These are phyloP conservation scores for Tephrocybe sp. DNA, from an alignment of 768 basidiomycete species.

Conservation along the genomic window DNA sequence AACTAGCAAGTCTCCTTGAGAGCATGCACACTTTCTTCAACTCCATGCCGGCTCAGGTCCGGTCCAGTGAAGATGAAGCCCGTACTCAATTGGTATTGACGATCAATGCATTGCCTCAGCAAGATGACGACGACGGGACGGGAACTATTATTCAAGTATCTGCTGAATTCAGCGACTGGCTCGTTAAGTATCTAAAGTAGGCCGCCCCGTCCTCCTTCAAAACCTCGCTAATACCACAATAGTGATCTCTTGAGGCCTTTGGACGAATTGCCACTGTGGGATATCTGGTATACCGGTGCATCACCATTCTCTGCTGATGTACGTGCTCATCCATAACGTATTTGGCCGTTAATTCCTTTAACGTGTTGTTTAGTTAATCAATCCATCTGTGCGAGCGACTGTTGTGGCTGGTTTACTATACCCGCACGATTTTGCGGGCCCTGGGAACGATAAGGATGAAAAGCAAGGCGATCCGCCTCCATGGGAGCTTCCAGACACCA, in stretches of 20 bases:
- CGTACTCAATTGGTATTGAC: conserved; percentile 19
- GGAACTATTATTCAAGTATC: conserved; percentile 15
- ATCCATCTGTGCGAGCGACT: conserved; percentile 65
- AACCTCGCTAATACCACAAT: not conserved
- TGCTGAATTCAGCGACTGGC: conserved; percentile 43
- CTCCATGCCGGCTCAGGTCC: conserved; percentile 27
- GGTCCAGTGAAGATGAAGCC: conserved; percentile 29
- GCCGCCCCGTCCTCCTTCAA: conserved; percentile 14
- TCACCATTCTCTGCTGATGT: conserved; percentile 71
- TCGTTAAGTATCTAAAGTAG: conserved; percentile 49
- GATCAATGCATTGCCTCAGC: conserved; percentile 15
- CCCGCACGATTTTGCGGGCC: conserved; percentile 46
- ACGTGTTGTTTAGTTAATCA: conserved; percentile 49
- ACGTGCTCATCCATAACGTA: conserved; percentile 4
- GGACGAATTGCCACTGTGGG: conserved; percentile 57
- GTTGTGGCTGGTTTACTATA: conserved; percentile 58
- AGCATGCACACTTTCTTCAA: conserved; percentile 37
- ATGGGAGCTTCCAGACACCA: conserved; percentile 67
- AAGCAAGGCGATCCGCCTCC: conserved; percentile 23
- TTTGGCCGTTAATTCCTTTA: not conserved
- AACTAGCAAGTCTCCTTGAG: conserved; percentile 34
- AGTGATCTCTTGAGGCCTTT: conserved; percentile 44
- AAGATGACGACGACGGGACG: conserved; percentile 13
- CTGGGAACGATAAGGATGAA: conserved; percentile 7
- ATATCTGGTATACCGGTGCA: conserved; percentile 70